These are phyloP conservation scores for Schizosaccharomyces pombe DNA, from an alignment of 805 yeast genomes.

Conservation along the genomic window DNA sequence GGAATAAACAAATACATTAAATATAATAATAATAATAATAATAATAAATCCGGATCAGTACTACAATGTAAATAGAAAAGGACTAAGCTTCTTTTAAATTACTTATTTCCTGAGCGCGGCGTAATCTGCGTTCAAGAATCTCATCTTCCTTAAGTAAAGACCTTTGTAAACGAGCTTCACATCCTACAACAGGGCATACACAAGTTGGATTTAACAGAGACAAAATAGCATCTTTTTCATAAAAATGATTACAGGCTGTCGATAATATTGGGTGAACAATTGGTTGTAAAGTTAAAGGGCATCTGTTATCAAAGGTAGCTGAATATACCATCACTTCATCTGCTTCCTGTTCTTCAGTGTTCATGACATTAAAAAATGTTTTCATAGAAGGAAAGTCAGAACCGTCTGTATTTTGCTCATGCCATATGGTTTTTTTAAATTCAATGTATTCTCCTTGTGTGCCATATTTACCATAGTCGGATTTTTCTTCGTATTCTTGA, in stretches of 20 bases:
- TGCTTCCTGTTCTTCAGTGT: not conserved
- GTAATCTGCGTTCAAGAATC: not conserved
- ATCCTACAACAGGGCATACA: not conserved
- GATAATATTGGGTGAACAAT: not conserved
- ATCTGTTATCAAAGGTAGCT: not conserved
- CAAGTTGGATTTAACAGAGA: not conserved
- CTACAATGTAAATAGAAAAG: too few relatives aligned
- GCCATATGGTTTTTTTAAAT: not conserved
- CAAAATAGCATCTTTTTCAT: not conserved
- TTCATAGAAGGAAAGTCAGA: not conserved
- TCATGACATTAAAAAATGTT: not conserved
- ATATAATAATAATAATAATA: too few relatives aligned
- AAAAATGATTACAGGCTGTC: not conserved
- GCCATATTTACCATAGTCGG: not conserved
- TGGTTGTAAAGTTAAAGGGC: constrained; percentile 1
- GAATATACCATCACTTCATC: not conserved
- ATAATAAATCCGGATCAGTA: too few relatives aligned
- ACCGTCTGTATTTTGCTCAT: not conserved
- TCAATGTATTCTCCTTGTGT: not conserved
- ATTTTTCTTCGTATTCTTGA: not conserved
- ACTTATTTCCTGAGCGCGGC: not conserved
- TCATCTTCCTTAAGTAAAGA: not conserved
- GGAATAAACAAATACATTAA: too few relatives aligned
- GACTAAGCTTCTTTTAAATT: not conserved
- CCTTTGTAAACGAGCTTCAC: not conserved